These are phyloP conservation scores for Penicillium sp. DNA, from an alignment of 2,329 filamentous ascomycete genomes.

Conservation along the genomic window DNA sequence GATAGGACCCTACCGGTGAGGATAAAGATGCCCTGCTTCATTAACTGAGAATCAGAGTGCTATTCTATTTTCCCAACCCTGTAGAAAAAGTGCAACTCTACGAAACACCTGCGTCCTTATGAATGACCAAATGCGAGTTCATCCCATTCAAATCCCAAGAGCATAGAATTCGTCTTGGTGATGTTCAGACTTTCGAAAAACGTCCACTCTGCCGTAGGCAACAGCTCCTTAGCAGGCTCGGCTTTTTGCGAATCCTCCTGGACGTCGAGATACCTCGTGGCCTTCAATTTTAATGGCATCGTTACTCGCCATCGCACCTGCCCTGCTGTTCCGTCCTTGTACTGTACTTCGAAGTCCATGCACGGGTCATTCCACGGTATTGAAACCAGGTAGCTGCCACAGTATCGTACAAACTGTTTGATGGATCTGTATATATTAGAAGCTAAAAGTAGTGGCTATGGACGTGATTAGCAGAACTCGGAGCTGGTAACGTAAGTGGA, in stretches of 20 bases:
- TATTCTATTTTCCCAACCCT: background rate
- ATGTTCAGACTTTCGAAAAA: background rate
- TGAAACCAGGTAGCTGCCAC: background rate
- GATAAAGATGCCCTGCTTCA: background rate
- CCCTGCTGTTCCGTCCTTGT: background rate
- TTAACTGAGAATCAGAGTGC: background rate
- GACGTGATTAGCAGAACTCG: too few species aligned
- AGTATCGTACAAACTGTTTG: background rate
- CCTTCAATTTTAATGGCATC: too few species aligned
- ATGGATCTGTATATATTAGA: background rate
- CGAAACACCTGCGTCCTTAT: background rate
- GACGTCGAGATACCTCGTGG: too few species aligned
- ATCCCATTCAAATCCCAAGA: background rate
- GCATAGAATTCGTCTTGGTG: background rate
- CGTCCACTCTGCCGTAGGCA: conserved; percentile 1
- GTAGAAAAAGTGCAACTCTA: background rate
- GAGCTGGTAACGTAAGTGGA: too few species aligned
- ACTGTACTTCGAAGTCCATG: background rate
- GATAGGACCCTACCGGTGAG: background rate
- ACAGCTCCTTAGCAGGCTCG: background rate
- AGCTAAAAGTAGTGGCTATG: background rate
- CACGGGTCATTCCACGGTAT: background rate
- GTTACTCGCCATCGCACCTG: too few species aligned
- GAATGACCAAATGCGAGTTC: background rate
- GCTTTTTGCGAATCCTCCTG: too few species aligned